Base-by-base conservation (phyloP, 129 eudicot species). In the Artemisia annua region DNA sequence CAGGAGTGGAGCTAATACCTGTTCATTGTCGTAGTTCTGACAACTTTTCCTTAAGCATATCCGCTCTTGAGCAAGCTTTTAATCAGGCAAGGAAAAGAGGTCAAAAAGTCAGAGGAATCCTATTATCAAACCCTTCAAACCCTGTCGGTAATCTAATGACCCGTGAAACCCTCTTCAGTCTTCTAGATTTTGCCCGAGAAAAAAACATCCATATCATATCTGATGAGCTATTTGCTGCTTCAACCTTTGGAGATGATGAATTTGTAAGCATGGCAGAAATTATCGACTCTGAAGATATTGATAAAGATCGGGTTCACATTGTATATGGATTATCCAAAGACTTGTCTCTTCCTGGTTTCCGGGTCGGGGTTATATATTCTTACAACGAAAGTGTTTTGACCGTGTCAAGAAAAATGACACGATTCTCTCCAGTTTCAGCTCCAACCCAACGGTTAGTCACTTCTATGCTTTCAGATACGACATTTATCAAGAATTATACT, bases 221-320 rank as follows among this genome's bases (percentile, higher is more conserved):
- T 20, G 95, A 90, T 81, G 99, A 91, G 73, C 50, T 95, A 73
- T 88, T 86, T 76, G 96, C 94, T 0, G 99, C 88, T 46, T 88
- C 97, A 17, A 80, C 80, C 5, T 91, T 81, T 73, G 94, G 96
- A 49, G 44, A 81, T 35, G 91, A 83, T 3, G 90, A 95, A 59
- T 95, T 95, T 77, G 89, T 95, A 64, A 95, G 99, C 82, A 90
- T 95, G 89, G 96, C 97, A 1, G 95, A 95, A 72, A 78, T 95
- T 48, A 78, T 91, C 5, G 91, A 88, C 75, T 78, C 91, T 0
- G 90, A 88, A 74, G 99, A 91, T 35, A 26, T 71, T 3, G 96
- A 91, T 78, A 90, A 75, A 71, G 89, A 87, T 12, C 85, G 99
- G 86, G 96, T 95, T 59, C 99, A 95, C 64, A 88, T 95, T 9